Conservation (phyloP, 2,329 filamentous ascomycete species). For the Rhynchosporium agropyri region DNA sequence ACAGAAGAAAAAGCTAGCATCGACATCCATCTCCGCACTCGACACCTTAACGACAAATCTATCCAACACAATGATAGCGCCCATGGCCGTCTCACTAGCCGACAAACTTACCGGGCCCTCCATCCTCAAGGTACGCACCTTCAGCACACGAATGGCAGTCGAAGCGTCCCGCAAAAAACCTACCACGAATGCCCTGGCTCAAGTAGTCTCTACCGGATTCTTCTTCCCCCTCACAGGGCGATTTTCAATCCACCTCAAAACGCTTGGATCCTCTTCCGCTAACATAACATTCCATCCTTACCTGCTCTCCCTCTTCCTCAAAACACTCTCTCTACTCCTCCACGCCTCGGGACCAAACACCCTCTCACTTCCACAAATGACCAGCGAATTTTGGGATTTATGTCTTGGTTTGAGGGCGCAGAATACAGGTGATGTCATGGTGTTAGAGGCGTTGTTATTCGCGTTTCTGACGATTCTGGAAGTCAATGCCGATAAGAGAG, state of each 20-base stretch:
- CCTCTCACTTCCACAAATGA: constrained; percentile 75
- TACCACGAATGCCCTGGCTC: constrained; percentile 76
- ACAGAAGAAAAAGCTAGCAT: constrained; percentile 30
- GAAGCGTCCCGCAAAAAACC: constrained; percentile 59
- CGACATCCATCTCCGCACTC: constrained; percentile 47
- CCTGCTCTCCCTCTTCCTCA: constrained; percentile 77
- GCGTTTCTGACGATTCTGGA: constrained; percentile 80
- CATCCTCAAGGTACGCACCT: constrained; percentile 84
- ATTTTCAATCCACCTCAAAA: constrained; percentile 68
- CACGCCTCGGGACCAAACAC: constrained; percentile 83
- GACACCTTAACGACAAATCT: constrained; percentile 69
- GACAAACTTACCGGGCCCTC: constrained; percentile 79
- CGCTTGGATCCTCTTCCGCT: constrained; percentile 50
- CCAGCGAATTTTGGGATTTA: constrained; percentile 81
- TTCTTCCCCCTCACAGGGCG: constrained; percentile 85
- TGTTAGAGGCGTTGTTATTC: constrained; percentile 77
- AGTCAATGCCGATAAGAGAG: constrained; percentile 73
- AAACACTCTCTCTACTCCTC: constrained; percentile 81
- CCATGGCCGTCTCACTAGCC: constrained; percentile 79
- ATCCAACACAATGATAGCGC: constrained; percentile 73
- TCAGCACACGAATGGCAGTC: constrained; percentile 75
- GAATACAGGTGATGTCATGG: constrained; percentile 61
- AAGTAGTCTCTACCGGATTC: constrained; percentile 73
- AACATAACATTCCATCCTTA: constrained; percentile 73
- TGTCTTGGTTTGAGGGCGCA: constrained; percentile 69